These are phyloP conservation scores for Terfezia claveryi DNA, from an alignment of 495 filamentous ascomycete species.

Conservation along the genomic window DNA sequence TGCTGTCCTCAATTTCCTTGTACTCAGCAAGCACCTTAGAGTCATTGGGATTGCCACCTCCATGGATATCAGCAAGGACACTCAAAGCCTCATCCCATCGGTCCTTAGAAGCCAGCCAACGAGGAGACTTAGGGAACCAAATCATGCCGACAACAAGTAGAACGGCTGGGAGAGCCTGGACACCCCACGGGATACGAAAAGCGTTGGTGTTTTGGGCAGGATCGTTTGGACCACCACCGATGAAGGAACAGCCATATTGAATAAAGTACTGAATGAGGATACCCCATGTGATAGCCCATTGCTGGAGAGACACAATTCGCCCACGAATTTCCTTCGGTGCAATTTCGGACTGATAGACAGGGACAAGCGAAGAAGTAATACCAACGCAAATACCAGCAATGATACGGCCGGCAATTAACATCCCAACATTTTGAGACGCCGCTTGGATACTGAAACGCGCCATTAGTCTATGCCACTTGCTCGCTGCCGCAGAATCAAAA, in stretches of 20 bases:
- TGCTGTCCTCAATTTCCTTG: conserved; percentile 41
- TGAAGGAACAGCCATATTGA: conserved; percentile 44
- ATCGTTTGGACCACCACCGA: conserved; percentile 35
- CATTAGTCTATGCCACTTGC: background rate
- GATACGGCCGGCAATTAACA: conserved; percentile 47
- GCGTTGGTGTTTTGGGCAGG: conserved; percentile 34
- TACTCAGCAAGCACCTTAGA: conserved; percentile 43
- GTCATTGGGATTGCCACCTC: conserved; percentile 34
- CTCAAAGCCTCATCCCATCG: conserved; percentile 51
- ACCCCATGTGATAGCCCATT: conserved; percentile 57
- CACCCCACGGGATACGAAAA: conserved; percentile 53
- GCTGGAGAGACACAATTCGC: conserved; percentile 48
- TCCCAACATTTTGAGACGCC: conserved; percentile 35
- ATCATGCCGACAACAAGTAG: conserved; percentile 44
- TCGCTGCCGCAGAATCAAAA: background rate
- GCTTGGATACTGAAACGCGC: conserved; percentile 28
- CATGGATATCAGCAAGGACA: conserved; percentile 44
- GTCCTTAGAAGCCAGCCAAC: conserved; percentile 53
- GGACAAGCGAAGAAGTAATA: conserved; percentile 51
- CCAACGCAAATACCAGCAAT: conserved; percentile 53
- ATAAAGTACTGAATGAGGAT: conserved; percentile 42
- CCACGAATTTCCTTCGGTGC: conserved; percentile 60
- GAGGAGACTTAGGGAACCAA: conserved; percentile 49
- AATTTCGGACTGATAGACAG: conserved; percentile 61
- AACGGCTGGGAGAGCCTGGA: conserved; percentile 49